Conservation (phyloP, 208 protist genomes). For the Tritrichomonas foetus region DNA sequence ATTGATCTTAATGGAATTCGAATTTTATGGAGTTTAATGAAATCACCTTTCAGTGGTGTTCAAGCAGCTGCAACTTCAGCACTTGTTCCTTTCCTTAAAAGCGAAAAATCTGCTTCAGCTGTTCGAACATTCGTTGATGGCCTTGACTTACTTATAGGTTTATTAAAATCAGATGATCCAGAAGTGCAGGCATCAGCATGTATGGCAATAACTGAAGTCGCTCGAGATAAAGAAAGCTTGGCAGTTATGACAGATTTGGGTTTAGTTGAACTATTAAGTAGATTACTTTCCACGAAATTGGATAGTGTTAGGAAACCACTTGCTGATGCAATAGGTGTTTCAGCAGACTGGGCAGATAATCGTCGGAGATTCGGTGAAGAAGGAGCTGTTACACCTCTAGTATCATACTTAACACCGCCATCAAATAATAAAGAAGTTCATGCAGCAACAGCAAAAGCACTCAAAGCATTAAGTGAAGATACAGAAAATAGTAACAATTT, state of each 20-base stretch:
- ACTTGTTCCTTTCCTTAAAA: constrained; percentile 17
- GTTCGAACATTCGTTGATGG: constrained; percentile 35
- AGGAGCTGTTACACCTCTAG: not conserved
- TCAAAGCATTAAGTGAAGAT: not conserved
- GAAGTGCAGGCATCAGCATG: constrained; percentile 13
- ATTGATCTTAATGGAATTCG: not conserved
- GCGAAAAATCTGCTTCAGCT: not conserved
- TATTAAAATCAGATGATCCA: not conserved
- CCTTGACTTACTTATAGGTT: not conserved
- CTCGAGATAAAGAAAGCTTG: not conserved
- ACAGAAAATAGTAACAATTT: not conserved
- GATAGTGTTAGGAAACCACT: not conserved
- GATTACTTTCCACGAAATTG: not conserved
- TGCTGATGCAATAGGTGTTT: not conserved
- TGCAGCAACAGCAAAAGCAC: not conserved
- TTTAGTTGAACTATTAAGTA: not conserved
- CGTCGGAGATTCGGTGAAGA: not conserved
- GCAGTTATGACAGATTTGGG: constrained; percentile 34
- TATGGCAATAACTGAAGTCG: constrained; percentile 36
- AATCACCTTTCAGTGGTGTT: not conserved
- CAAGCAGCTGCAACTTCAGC: constrained; percentile 21
- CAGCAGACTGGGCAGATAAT: not conserved
- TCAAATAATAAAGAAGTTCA: constrained; percentile 26
- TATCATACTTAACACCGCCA: not conserved
- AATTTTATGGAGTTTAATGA: constrained; percentile 29